Evolutionary conservation across 805 yeast species (phyloP), one percentile per base, ranked within the genome.

Genomic region (Dipodascus albidus): DNA sequence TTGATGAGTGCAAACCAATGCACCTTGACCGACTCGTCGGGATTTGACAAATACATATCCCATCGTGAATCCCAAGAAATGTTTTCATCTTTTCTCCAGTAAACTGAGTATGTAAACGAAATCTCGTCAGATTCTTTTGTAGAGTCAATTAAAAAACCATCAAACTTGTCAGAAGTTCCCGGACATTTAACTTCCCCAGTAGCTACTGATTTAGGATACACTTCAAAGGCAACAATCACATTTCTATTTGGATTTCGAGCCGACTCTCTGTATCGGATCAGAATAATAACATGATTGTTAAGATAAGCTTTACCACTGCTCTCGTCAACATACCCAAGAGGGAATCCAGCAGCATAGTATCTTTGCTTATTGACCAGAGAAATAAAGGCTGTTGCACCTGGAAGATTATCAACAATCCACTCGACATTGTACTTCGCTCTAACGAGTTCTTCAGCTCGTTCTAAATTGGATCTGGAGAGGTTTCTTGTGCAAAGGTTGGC

Each of bases 271-370:
- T 80, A 85, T 61, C 96, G 75, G 47, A 88, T 74, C 14, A 89
- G 91, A 53, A 88, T 62, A 83, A 84, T 84, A 8, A 85, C 81
- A 65, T 89, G 96, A 64, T 87, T 88, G 67, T 89, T 80, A 27
- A 88, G 57, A 63, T 79, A 85, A 2, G 82, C 71, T 50, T 76
- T 35, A n/a, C 57, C 58, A n/a, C 74, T 82, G 55, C 79, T 70
- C 11, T 27, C 33, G 33, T 76, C 77, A 20, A 78, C 79, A 59
- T 78, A 83, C 0, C 96, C 96, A 33, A 88, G 66, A 1, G 95
- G 90, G 69, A 89, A 88, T 1, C 96, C 96, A 2, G 93, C 80
- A 3, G 88, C 84, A 60, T 88, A 88, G 67, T 83, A 85, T 60
- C 85, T 81, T 58, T 79, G 77, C 19, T 77, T 73, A 50, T 76